A percentile compares a stretch with the other conserved stretches of the same genome.
Conservation (phyloP, 2,329 filamentous ascomycete genomes). For the Alternaria longipes region DNA sequence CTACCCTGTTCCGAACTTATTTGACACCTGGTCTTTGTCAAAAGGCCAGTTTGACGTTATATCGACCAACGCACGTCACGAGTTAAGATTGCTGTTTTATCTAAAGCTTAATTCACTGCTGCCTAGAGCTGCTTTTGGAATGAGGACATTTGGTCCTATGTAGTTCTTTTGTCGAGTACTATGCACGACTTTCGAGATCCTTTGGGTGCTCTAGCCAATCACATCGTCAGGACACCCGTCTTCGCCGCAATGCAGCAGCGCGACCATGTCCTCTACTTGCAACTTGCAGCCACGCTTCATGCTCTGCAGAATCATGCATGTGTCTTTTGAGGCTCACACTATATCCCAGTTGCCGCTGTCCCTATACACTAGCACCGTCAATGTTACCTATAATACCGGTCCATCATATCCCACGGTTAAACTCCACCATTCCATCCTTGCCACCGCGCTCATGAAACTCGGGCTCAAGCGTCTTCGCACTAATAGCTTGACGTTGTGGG, state of each 20-base stretch:
- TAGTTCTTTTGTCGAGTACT: neutral
- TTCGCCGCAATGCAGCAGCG: constrained; percentile 19
- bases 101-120: constrained; percentile 21
- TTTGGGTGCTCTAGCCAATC: constrained; percentile 18
- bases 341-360: neutral
- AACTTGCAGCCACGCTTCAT: neutral
- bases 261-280: neutral
- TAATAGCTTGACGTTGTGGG: constrained; percentile 86
- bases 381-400: constrained; percentile 6
- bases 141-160: constrained; percentile 15
- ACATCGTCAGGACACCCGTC: constrained; percentile 20
- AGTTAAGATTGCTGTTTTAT: constrained; percentile 20
- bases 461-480: constrained; percentile 77
- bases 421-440: constrained; percentile 84
- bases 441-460: constrained; percentile 88
- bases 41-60: constrained; percentile 46
- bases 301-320: neutral
- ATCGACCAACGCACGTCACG: constrained; percentile 26
- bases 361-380: neutral
- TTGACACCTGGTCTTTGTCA: constrained; percentile 43
- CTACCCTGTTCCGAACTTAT: constrained; percentile 32
- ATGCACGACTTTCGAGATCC: constrained; percentile 8
- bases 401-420: constrained; percentile 87
- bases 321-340: neutral
- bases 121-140: constrained; percentile 17